Evolutionary conservation across 148 eudicot genomes (phyloP), one percentile per base, ranked within the genome.

Genomic region (Chenopodium album): DNA sequence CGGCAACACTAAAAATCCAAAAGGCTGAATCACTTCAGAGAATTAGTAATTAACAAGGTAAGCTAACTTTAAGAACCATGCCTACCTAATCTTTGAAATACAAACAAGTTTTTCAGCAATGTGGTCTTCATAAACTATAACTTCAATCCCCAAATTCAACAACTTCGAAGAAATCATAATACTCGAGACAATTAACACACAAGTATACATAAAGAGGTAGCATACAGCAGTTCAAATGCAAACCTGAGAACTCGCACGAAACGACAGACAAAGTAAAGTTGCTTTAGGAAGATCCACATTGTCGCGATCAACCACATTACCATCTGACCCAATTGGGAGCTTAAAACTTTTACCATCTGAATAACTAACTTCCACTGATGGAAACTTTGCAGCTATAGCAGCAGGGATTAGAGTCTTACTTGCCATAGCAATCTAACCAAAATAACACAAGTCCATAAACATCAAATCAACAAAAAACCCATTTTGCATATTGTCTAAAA

Each of bases 171-270:
- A 60, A 9, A 32, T 32, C 4, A 19, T 3, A 2, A 29, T 29
- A 41, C 62, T 50, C 32, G 19, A 76, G 4, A 67, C 4, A 20
- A 46, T 19, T 1, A 59, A 77, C 64, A 59, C 12, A 77, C 20
- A 5, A 70, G 13, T 62, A 26, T 60, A 29, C 7, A 23, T 2
- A 31, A n/a, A 37, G 44, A 37, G 59, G 44, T 28, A 79, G 14
- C 23, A 80, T 7, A 78, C n/a, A 6, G 23, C 26, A 7, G 46
- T 50, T 28, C 76, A 73, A 56, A 67, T 71, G 12, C 65, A 76
- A 85, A 96, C 98, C 98, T 90, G 98, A 78, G 99, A 94, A 81
- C 85, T 91, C 50, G 95, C 98, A 31, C 98, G 93, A 81, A 96
- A 96, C 1, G 94, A 90, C 11, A 94, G 88, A 87, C 99, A 90